A percentile compares a stretch with the other conserved stretches of the same genome.
These are phyloP conservation scores for Patellaria atrata DNA, from an alignment of 495 filamentous ascomycete species.

Conservation along the genomic window DNA sequence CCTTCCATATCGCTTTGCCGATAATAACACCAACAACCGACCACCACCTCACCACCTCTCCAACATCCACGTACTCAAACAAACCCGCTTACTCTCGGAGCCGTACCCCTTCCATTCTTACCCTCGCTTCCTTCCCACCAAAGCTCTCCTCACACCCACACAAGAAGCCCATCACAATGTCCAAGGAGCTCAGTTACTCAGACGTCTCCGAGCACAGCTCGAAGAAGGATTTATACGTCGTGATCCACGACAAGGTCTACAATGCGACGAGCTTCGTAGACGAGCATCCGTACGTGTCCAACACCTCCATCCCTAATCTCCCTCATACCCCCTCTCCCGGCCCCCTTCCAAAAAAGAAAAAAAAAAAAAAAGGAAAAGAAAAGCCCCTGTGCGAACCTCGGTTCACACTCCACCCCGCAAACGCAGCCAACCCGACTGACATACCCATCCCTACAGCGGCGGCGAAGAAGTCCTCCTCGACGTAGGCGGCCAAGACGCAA, in stretches of 20 bases:
- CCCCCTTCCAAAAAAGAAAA: not conserved
- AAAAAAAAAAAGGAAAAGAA: not conserved
- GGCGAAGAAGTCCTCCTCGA: constrained; percentile 97
- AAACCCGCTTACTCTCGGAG: too few species aligned
- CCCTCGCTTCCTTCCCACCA: too few species aligned
- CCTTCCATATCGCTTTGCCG: too few species aligned
- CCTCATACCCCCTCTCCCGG: not conserved
- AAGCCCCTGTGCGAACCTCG: not conserved
- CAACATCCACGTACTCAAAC: too few species aligned
- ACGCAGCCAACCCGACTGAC: not conserved
- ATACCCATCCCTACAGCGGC: constrained; percentile 42
- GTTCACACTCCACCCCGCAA: not conserved
- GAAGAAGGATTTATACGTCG: constrained; percentile 90
- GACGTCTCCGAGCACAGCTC: constrained; percentile 77
- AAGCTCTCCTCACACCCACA: not conserved
- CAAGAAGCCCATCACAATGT: constrained; percentile 59
- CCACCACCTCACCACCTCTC: too few species aligned
- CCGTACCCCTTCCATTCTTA: too few species aligned
- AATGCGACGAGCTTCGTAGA: constrained; percentile 77
- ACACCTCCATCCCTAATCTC: constrained; percentile 3
- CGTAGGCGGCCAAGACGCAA: constrained; percentile 90
- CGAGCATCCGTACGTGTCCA: constrained; percentile 87
- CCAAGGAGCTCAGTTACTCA: constrained; percentile 65
- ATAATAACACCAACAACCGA: too few species aligned
- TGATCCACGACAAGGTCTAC: constrained; percentile 96